Evolutionary conservation across 2,329 filamentous ascomycete genomes (phyloP).

Genomic region (Colletotrichum costaricense): DNA sequence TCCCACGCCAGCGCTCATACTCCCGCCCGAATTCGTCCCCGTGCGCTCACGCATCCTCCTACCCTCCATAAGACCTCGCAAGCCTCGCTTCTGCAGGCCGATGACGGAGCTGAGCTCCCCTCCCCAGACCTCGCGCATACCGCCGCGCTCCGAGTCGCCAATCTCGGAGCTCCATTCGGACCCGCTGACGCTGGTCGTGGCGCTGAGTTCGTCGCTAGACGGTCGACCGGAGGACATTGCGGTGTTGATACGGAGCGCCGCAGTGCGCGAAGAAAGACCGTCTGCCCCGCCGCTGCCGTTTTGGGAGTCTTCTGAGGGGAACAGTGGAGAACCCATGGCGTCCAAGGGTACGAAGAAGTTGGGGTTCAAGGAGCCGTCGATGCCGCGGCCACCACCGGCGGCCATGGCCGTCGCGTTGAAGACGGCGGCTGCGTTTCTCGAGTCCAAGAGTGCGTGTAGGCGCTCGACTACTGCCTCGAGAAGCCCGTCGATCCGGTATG

Average conservation of each 20-base stretch:
- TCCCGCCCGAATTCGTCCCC: slow-evolving; percentile 50
- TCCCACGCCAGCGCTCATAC: slow-evolving; percentile 36
- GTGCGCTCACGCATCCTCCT: slow-evolving; percentile 82
- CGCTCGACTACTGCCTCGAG: slow-evolving; percentile 93
- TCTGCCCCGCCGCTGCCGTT: slow-evolving; percentile 43
- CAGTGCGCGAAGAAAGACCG: slow-evolving; percentile 46
- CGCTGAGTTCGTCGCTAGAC: slow-evolving; percentile 60
- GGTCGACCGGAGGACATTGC: slow-evolving; percentile 51
- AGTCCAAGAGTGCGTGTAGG: slow-evolving; percentile 89
- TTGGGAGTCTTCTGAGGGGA: slow-evolving; percentile 22
- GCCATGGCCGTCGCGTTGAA: slow-evolving; percentile 99
- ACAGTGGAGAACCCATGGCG: slow-evolving; percentile 47
- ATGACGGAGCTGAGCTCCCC: slow-evolving; percentile 90
- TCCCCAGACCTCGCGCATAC: slow-evolving; percentile 78
- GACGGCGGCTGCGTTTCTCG: slow-evolving; percentile 92
- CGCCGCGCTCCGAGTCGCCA: slow-evolving; percentile 59
- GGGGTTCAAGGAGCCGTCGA: slow-evolving; percentile 74
- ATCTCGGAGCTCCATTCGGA: slow-evolving; percentile 68
- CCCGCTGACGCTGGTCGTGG: slow-evolving; percentile 62
- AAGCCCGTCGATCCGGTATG: slow-evolving; percentile 92
- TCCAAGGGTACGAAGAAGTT: slow-evolving; percentile 69
- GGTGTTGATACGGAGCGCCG: slow-evolving; percentile 62
- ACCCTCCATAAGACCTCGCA: slow-evolving; percentile 95
- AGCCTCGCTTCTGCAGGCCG: slow-evolving; percentile 91
- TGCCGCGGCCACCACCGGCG: slow-evolving; percentile 88